These are phyloP conservation scores for Vitis rotundifolia DNA, from an alignment of 164 flowering plant species.

Conservation along the genomic window DNA sequence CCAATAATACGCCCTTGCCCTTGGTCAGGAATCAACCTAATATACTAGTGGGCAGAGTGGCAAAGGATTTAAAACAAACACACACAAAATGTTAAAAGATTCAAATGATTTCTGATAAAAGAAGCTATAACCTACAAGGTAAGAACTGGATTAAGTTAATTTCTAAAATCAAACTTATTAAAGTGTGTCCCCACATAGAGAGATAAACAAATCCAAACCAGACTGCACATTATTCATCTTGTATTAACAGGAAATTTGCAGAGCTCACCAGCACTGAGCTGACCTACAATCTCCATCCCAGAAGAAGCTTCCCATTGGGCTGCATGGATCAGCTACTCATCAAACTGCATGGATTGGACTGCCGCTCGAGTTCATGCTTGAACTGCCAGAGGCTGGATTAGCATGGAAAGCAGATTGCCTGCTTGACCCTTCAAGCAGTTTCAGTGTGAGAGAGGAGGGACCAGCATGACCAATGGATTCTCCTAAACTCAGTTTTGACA, in stretches of 20 bases:
- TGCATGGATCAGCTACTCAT: conserved; percentile 3
- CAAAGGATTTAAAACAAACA: neutral
- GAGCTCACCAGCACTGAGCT: conserved; percentile 14
- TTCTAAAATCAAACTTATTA: conserved; percentile 16
- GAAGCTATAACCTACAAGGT: conserved; percentile 18
- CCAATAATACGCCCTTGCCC: too few species aligned
- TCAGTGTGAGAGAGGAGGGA: conserved; percentile 55
- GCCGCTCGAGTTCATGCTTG: conserved; percentile 44
- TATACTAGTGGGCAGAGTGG: neutral
- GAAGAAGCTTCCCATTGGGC: conserved; percentile 22
- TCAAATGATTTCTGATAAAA: conserved; percentile 14
- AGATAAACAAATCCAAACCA: conserved; percentile 28
- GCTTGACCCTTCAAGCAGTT: conserved; percentile 55
- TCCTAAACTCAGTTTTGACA: conserved; percentile 76
- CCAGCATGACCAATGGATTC: conserved; percentile 49
- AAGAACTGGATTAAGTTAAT: conserved; percentile 4
- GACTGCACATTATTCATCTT: conserved; percentile 34
- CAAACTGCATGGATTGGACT: conserved; percentile 45
- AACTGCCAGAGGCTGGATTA: conserved; percentile 42
- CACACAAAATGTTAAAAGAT: neutral
- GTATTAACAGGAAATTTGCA: conserved; percentile 30
- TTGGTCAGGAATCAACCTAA: neutral
- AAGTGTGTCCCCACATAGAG: conserved; percentile 8
- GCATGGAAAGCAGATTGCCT: conserved; percentile 90
- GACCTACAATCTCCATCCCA: conserved; percentile 13